Evolutionary conservation across 805 yeast genomes (phyloP), one percentile per base, ranked within the genome.

Genomic region (Candida maltosa): DNA sequence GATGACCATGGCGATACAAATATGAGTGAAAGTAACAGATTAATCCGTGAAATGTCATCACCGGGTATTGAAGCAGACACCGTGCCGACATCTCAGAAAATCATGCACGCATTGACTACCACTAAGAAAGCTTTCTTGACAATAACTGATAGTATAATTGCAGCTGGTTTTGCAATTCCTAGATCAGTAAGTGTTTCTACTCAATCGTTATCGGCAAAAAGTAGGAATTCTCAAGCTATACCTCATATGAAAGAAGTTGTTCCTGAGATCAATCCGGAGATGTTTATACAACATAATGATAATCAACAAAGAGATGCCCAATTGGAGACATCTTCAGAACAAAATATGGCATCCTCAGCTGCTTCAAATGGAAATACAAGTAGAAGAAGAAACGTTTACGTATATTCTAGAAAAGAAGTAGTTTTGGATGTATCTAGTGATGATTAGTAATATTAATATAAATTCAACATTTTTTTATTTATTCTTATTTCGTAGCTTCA

Each of bases 161-260:
- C 76, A 10, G 73, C 75, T 31, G 79, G 80, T n/a, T 57, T 78
- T 44, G 78, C 80, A 4, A 69, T 73, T 4, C 78, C 81, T 1
- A 51, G 78, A 31, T 71, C 81, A 0, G 69, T 71, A 21, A 62
- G 69, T 46, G 58, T 34, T 35, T 61, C 61, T 3, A 47, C 56
- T 1, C 52, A 45, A 27, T 46, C 36, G 6, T 40, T 38, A 10
- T 24, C 26, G 4, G 20, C 6, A 7, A 28, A 22, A 24, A 24
- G 37, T 19, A 27, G 16, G 8, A 6, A 16, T 16, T 28, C 20
- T 9, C 21, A 25, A 19, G 15, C 20, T 4, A 14, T 11, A 17
- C n/a, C 4, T 9, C 18, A 28, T 19, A n/a, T n/a, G n/a, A n/a
- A n/a, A n/a, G n/a, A n/a, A n/a, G 2, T 12, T 15, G 17, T 16